Evolutionary conservation across 805 yeast genomes (phyloP).

Genomic region (Pichia thaimueangensis): DNA sequence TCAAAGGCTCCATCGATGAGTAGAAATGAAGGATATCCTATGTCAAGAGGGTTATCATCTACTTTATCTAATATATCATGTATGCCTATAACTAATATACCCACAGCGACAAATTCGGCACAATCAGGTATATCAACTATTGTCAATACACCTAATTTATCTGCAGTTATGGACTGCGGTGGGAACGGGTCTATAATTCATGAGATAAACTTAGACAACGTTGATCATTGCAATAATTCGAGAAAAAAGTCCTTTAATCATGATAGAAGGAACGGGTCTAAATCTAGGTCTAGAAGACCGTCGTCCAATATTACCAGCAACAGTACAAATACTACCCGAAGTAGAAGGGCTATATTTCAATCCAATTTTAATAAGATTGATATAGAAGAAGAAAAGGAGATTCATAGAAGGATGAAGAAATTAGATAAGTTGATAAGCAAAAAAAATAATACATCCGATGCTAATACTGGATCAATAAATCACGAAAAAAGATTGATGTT

Average conservation of each 20-base stretch:
- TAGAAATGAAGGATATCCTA: background rate
- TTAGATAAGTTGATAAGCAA: conserved; percentile 23
- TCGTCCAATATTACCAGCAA: background rate
- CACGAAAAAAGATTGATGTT: background rate
- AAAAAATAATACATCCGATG: no score
- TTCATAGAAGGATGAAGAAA: conserved; percentile 19
- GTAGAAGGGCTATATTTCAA: background rate
- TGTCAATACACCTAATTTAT: no score
- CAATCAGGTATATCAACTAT: no score
- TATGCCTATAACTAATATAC: background rate
- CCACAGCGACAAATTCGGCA: no score
- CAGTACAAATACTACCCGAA: background rate
- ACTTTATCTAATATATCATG: background rate
- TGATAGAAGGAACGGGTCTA: no score
- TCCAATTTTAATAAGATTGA: background rate
- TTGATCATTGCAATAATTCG: no score
- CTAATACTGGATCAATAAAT: background rate
- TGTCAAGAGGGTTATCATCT: background rate
- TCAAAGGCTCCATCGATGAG: conserved; percentile 1
- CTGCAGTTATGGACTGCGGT: background rate
- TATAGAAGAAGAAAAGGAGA: conserved; percentile 1
- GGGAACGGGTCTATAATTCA: no score
- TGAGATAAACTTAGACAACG: no score
- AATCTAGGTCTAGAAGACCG: background rate
- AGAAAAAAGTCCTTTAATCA: no score